These are phyloP conservation scores for Leccinum disarticulatum DNA, from an alignment of 768 basidiomycete species.

Conservation along the genomic window DNA sequence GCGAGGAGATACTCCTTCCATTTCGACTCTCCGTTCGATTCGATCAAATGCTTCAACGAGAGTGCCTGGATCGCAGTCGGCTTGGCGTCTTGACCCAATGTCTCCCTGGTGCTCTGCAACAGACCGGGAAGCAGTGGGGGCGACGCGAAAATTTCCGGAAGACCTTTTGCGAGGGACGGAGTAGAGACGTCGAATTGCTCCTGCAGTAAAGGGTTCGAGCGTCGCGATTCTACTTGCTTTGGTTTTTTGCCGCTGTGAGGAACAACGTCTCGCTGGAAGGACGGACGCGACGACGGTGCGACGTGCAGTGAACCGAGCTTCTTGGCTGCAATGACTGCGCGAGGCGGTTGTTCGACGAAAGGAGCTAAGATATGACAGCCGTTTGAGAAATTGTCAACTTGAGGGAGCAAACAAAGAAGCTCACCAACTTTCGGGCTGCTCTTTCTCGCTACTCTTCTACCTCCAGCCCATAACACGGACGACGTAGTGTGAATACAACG, in stretches of 20 bases:
- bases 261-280: conserved; percentile 17
- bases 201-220: conserved; percentile 32
- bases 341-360: conserved; percentile 26
- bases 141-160: conserved; percentile 52
- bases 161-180: conserved; percentile 20
- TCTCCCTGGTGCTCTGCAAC: conserved; percentile 51
- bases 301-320: conserved; percentile 28
- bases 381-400: neutral
- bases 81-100: conserved; percentile 52
- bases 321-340: conserved; percentile 28
- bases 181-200: conserved; percentile 39
- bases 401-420: neutral
- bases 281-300: conserved; percentile 17
- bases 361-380: conserved; percentile 12
- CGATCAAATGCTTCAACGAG: conserved; percentile 64
- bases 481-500: conserved; percentile 8
- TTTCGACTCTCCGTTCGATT: conserved; percentile 16
- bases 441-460: conserved; percentile 17
- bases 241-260: conserved; percentile 22
- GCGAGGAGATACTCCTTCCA: conserved; percentile 64
- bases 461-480: conserved; percentile 5
- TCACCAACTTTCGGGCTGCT: conserved; percentile 13
- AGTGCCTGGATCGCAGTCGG: conserved; percentile 84
- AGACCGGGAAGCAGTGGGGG: conserved; percentile 72
- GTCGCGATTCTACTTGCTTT: neutral